A percentile compares a stretch with the other conserved stretches of the same genome.
Conservation (phyloP, 805 yeast genomes). For the Spathaspora gorwiae region DNA sequence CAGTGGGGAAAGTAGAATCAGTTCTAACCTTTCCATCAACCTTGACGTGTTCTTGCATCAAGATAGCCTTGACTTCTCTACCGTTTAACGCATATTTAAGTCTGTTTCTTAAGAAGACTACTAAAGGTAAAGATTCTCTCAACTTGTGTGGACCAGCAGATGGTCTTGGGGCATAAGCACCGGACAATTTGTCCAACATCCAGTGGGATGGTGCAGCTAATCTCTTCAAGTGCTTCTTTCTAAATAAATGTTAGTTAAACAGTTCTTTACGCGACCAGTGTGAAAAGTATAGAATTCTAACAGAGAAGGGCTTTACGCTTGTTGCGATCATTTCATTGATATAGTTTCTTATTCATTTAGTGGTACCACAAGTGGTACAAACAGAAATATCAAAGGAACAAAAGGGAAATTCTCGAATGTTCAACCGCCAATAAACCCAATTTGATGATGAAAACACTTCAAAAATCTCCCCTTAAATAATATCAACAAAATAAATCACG, state of each 20-base stretch:
- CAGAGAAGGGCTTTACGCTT: neutral
- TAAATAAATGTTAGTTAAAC: constrained; percentile 33
- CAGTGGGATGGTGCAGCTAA: constrained; percentile 99
- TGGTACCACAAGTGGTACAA: too few relatives aligned
- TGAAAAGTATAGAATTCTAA: neutral
- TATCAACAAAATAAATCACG: constrained; percentile 23
- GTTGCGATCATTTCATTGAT: neutral
- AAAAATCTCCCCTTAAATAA: too few relatives aligned
- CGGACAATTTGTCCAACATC: constrained; percentile 99
- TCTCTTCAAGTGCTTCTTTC: constrained; percentile 99
- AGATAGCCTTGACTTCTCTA: constrained; percentile 96
- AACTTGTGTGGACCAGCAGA: constrained; percentile 99
- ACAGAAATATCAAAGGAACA: too few relatives aligned
- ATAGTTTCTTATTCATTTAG: too few relatives aligned
- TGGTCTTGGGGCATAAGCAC: constrained; percentile 99
- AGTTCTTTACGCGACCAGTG: too few relatives aligned
- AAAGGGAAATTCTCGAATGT: too few relatives aligned
- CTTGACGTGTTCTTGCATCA: constrained; percentile 97
- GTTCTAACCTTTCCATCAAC: constrained; percentile 99
- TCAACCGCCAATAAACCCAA: too few relatives aligned
- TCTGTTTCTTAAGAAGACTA: constrained; percentile 97
- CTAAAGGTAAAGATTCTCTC: constrained; percentile 96
- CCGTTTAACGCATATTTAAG: constrained; percentile 98
- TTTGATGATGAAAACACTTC: too few relatives aligned
- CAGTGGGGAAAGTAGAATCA: constrained; percentile 97